phyloP scores from a whole-genome alignment of 495 filamentous ascomycete genomes.

The Penicillium crystallinum region DNA sequence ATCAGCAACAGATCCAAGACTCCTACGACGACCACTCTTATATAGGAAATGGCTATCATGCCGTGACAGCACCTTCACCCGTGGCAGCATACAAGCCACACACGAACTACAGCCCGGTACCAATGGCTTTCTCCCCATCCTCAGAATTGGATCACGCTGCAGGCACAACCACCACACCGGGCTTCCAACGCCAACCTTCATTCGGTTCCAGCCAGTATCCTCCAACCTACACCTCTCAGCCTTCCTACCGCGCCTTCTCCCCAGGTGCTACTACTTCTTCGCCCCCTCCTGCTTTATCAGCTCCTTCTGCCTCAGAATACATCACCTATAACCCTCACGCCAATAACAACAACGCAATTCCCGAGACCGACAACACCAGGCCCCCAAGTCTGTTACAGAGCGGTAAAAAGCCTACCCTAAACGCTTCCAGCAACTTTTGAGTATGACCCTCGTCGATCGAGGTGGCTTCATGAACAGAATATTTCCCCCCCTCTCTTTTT shows the following conservation, averaged over 20 bases:
- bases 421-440: constrained; percentile 32
- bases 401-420: constrained; percentile 34
- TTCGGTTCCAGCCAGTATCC: constrained; percentile 27
- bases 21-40: constrained; percentile 11
- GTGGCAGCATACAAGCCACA: constrained; percentile 25
- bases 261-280: constrained; percentile 23
- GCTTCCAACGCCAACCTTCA: constrained; percentile 28
- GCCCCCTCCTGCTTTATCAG: constrained; percentile 33
- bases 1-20: constrained; percentile 22
- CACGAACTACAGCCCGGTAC: constrained; percentile 15
- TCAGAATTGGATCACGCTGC: constrained; percentile 1
- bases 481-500: not conserved
- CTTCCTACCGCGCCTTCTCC: constrained; percentile 22
- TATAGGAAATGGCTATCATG: constrained; percentile 15
- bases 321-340: constrained; percentile 13
- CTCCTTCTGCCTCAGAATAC: constrained; percentile 21
- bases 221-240: constrained; percentile 24
- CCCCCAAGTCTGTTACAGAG: constrained; percentile 43
- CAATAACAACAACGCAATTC: not conserved
- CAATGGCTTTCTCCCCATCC: constrained; percentile 14
- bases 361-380: constrained; percentile 18
- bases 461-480: constrained; percentile 7
- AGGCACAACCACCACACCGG: not conserved
- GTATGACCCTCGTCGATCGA: not conserved
- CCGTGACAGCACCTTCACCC: constrained; percentile 15